A percentile compares a stretch with the other conserved stretches of the same genome.
Conservation (phyloP, 768 basidiomycete species). For the Suillus americanus region DNA sequence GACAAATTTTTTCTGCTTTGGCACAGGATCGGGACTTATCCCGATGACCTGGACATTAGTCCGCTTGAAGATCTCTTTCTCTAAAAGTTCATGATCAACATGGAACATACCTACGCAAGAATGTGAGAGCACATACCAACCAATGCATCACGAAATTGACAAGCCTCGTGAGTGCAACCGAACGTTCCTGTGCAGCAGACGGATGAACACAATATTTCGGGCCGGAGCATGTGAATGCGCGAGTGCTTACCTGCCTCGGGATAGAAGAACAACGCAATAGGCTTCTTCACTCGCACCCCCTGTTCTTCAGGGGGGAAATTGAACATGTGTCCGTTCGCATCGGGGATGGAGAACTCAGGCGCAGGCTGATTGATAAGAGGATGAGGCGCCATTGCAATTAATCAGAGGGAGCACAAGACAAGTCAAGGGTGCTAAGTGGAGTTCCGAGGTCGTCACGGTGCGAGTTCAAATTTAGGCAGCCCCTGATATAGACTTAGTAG, state of each 20-base stretch:
- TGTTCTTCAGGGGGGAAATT: slow-evolving; percentile 58
- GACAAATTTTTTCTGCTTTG: slow-evolving; percentile 73
- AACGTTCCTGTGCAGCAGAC: slow-evolving; percentile 49
- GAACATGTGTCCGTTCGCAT: slow-evolving; percentile 61
- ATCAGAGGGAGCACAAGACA: slow-evolving; percentile 2
- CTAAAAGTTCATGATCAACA: slow-evolving; percentile 31
- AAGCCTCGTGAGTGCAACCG: slow-evolving; percentile 82
- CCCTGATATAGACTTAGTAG: background rate
- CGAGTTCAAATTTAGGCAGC: slow-evolving; percentile 13
- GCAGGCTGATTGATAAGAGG: slow-evolving; percentile 63
- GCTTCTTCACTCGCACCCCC: slow-evolving; percentile 38
- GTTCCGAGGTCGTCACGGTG: background rate
- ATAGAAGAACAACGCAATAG: slow-evolving; percentile 78
- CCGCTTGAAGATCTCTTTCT: slow-evolving; percentile 63
- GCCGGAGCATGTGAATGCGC: slow-evolving; percentile 10
- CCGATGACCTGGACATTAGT: slow-evolving; percentile 69
- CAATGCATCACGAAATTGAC: slow-evolving; percentile 78
- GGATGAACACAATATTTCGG: background rate
- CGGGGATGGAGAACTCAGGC: slow-evolving; percentile 63
- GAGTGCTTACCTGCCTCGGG: slow-evolving; percentile 57
- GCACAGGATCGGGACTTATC: slow-evolving; percentile 69
- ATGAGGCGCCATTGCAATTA: slow-evolving; percentile 41
- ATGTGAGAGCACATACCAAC: slow-evolving; percentile 43
- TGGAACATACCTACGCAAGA: background rate
- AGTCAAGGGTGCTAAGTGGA: background rate